phyloP scores from a whole-genome alignment of 2,329 filamentous ascomycete species.

The Cryphonectria parasitica region DNA sequence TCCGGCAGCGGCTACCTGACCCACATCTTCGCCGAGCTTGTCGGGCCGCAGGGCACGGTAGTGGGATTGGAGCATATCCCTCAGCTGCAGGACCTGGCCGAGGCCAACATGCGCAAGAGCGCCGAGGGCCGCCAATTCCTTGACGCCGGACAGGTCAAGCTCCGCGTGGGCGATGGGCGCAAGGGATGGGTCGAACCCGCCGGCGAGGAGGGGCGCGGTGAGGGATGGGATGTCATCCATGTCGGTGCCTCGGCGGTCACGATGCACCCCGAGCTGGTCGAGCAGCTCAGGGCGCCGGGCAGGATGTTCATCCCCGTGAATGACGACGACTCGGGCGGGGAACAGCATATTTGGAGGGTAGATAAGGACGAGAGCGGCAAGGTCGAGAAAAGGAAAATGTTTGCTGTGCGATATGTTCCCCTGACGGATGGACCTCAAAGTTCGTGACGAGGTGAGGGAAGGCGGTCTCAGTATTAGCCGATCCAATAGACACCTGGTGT shows the following conservation, averaged over 20 bases:
- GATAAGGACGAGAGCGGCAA: slow-evolving; percentile 71
- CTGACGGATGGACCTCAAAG: slow-evolving; percentile 67
- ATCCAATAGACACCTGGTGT: not conserved
- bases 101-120: slow-evolving; percentile 68
- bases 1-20: slow-evolving; percentile 84
- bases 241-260: slow-evolving; percentile 84
- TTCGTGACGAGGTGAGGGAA: not conserved
- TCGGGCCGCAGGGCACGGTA: slow-evolving; percentile 57
- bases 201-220: slow-evolving; percentile 46
- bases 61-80: slow-evolving; percentile 77
- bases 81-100: slow-evolving; percentile 64
- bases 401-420: slow-evolving; percentile 77
- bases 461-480: not conserved
- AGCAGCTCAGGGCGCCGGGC: slow-evolving; percentile 79
- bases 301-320: slow-evolving; percentile 80
- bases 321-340: slow-evolving; percentile 47
- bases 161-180: slow-evolving; percentile 76
- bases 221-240: slow-evolving; percentile 88
- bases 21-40: slow-evolving; percentile 82
- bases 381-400: slow-evolving; percentile 64
- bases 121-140: slow-evolving; percentile 63
- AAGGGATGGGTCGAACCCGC: slow-evolving; percentile 60
- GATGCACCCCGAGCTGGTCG: slow-evolving; percentile 72
- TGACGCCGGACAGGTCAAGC: slow-evolving; percentile 66
- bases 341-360: slow-evolving; percentile 74